Base-by-base conservation (phyloP, 768 basidiomycete species). In the Harrya chromipes region DNA sequence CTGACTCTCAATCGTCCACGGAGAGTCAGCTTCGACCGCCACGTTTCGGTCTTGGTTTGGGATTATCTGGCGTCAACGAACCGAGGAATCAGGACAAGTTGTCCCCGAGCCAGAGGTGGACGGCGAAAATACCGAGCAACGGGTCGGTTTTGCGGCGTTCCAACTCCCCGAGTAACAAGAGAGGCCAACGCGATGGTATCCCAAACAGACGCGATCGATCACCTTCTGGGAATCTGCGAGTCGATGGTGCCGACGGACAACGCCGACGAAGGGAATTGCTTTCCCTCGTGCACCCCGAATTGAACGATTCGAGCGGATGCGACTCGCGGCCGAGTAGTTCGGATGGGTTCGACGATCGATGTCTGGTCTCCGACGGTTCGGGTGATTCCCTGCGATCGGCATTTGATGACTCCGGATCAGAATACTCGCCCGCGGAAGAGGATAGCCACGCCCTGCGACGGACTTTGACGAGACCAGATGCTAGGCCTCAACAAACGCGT, bases 381-480 rank as follows among this genome's bases (percentile, higher is more conserved):
- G 56, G 55, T 3, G 40, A 56, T 49, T 64, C 63, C 26, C 41
- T 56, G 20, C 59, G 56, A 14, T 56, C 57, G 4, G 58, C 44
- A 12, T 57, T 50, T 10, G 53, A 62, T 24, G 69, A 67, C 24
- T 63, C 65, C 38, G 64, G 57, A 33, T 66, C 60, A 6, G 71
- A 70, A 49, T 64, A 68, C 49, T 66, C 65, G 14, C 54, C 60
- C 4, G 61, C 40, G 20, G 64, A 63, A n/a, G 61, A 67, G 37
- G 43, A 52, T 26, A 42, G 48, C 12, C 42, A 39, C 21, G 36
- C 20, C 12, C 13, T 44, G 2, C 47, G 36, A 33, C 50, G 26
- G 12, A 31, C 20, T n/a, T 43, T 50, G 8, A 40, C 41, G 10
- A 51, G 37, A 26, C 37, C 52, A 37, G 51, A 45, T 24, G 33